These are phyloP conservation scores for Prillingera fragicola DNA, from an alignment of 1,284 basidiomycete species.

Conservation along the genomic window DNA sequence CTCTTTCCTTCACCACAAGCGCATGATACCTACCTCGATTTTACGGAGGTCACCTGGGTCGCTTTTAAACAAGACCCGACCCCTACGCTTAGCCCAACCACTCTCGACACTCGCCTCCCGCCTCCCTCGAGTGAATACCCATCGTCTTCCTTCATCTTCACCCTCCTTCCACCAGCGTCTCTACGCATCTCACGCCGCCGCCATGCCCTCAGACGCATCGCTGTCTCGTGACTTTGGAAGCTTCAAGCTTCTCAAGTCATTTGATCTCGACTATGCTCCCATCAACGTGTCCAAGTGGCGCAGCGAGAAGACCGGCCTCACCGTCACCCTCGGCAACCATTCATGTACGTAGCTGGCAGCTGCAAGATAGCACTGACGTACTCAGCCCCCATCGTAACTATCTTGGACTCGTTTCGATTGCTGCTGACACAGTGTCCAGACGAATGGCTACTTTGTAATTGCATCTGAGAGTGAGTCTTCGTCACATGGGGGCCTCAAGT, in stretches of 20 bases:
- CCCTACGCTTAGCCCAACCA: background rate
- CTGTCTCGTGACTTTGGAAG: conserved; percentile 31
- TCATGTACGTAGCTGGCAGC: conserved; percentile 56
- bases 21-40: background rate
- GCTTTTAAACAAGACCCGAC: background rate
- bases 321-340: conserved; percentile 58
- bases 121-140: too few relatives aligned
- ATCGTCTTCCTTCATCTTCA: background rate
- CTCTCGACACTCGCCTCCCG: too few relatives aligned
- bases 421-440: too few relatives aligned
- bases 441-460: conserved; percentile 87
- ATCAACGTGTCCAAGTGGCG: conserved; percentile 46
- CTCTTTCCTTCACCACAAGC: too few relatives aligned
- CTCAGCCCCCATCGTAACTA: too few relatives aligned
- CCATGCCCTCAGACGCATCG: conserved; percentile 7
- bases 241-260: conserved; percentile 42
- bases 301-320: conserved; percentile 48
- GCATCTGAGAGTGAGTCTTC: conserved; percentile 74
- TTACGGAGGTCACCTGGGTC: background rate
- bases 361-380: conserved; percentile 5
- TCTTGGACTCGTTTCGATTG: too few relatives aligned
- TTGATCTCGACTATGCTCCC: conserved; percentile 44
- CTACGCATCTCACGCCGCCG: conserved; percentile 1
- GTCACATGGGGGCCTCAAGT: background rate
- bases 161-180: background rate